Base-by-base conservation (phyloP, 495 filamentous ascomycete genomes). In the Hypoxylon perforatum region DNA sequence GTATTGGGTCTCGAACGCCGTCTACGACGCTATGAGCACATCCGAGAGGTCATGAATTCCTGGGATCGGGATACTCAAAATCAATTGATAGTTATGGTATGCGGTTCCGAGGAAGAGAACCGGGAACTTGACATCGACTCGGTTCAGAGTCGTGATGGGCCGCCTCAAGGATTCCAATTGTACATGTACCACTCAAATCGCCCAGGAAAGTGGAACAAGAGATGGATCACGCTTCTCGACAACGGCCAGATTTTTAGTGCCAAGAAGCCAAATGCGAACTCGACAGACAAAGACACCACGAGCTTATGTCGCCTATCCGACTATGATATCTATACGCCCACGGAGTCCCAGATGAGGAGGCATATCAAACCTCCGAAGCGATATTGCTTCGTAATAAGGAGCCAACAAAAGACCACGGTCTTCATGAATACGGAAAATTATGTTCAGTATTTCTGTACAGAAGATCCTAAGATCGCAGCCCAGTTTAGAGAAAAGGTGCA, bases 41-140 rank as follows among this genome's bases (percentile, higher is more conserved):
- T 98, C 22, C 86, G 93, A 35, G 92, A 97, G 75, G 86, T 97
- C 22, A 83, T 97, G 84, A 96, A 94, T 74, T 95, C 93, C 3
- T 99, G 95, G 95, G 88, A 94, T 33, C 77, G 82, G 14, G 93
- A 96, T 73, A 79, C 81, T 1, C 85, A 91, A 63, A 94, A 95
- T 71, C 75, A 80, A 1, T 79, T 97, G 15, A 72, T 90, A 14
- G 75, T 97, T 17, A 36, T 55, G 15, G 42, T 74, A 11, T 62
- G 68, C 12, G 77, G 81, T 58, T 71, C 76, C 1, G 65, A 73
- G 23, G 65, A 77, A 17, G 66, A 72, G 10, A 71, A 79, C 52
- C 42, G 54, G 11, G 85, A 83, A 65, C 78, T 80, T 15, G 78
- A 78, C 52, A 75, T 80, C 79, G 59, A 81, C 77, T 70, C 80